phyloP scores from a whole-genome alignment of 345 rosid species.

The Lumnitzera littorea region DNA sequence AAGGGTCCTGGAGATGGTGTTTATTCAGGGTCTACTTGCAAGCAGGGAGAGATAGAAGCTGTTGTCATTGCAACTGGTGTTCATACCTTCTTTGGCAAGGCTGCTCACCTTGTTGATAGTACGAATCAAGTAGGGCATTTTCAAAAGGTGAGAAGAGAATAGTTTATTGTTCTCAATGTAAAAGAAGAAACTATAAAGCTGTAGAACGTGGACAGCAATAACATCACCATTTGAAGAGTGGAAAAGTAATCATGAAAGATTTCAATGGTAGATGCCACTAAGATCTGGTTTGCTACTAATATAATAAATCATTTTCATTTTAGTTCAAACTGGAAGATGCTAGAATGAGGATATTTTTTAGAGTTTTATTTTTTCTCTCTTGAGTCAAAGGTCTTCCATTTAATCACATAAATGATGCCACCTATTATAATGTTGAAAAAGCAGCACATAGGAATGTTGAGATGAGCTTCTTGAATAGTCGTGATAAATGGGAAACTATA shows the following conservation, averaged over 20 bases:
- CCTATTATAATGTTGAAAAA: too few relatives aligned
- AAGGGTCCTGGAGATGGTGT: constrained; percentile 77
- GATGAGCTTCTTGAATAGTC: too few relatives aligned
- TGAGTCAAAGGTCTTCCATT: too few relatives aligned
- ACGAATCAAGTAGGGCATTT: constrained; percentile 94
- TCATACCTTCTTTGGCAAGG: constrained; percentile 88
- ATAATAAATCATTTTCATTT: too few relatives aligned
- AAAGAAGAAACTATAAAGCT: neutral
- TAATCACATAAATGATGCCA: too few relatives aligned
- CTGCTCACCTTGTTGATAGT: constrained; percentile 83
- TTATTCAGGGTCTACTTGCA: constrained; percentile 86
- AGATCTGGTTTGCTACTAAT: too few relatives aligned
- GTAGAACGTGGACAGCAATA: neutral
- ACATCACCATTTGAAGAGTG: neutral
- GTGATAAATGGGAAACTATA: too few relatives aligned
- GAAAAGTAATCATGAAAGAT: neutral
- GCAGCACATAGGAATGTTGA: too few relatives aligned
- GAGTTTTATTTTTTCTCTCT: too few relatives aligned
- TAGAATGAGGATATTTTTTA: too few relatives aligned
- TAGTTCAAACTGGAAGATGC: too few relatives aligned
- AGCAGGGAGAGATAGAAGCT: constrained; percentile 91
- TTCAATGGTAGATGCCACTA: neutral
- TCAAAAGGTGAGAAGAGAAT: constrained; percentile 39
- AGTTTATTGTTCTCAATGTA: neutral
- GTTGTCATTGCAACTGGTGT: constrained; percentile 90